Conservation (phyloP, 2,329 filamentous ascomycete genomes). For the Colletotrichum agaves region DNA sequence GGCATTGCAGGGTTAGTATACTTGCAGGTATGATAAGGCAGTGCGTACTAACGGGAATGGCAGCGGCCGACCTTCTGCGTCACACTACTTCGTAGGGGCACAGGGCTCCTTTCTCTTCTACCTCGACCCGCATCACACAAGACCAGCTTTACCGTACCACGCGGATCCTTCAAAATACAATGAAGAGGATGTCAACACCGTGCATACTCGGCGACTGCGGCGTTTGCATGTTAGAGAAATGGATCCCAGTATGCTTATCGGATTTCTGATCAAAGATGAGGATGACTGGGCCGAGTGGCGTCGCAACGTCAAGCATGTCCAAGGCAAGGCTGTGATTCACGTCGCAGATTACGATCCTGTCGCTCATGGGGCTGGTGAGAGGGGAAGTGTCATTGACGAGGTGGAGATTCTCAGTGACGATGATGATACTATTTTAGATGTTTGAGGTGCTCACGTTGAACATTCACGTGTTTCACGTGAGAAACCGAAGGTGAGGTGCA, state of each 20-base stretch:
- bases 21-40: neutral
- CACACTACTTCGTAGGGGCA: conserved; percentile 71
- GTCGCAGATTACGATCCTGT: conserved; percentile 78
- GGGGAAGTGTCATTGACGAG: conserved; percentile 84
- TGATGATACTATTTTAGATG: conserved; percentile 52
- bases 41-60: conserved; percentile 1
- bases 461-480: neutral
- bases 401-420: conserved; percentile 89
- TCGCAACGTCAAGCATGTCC: conserved; percentile 75
- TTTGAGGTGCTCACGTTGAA: neutral
- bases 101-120: conserved; percentile 87
- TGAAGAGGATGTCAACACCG: conserved; percentile 79
- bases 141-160: conserved; percentile 76
- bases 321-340: conserved; percentile 87
- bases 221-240: conserved; percentile 88
- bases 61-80: conserved; percentile 91
- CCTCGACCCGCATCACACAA: conserved; percentile 90
- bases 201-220: conserved; percentile 87
- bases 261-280: conserved; percentile 85
- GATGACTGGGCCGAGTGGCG: conserved; percentile 89
- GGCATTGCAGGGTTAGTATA: conserved; percentile 87
- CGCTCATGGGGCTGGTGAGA: conserved; percentile 64
- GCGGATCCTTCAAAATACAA: conserved; percentile 68
- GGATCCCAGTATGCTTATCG: conserved; percentile 98
- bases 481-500: too few relatives aligned